These are phyloP conservation scores for Trametes meyenii DNA, from an alignment of 768 basidiomycete species.

Conservation along the genomic window DNA sequence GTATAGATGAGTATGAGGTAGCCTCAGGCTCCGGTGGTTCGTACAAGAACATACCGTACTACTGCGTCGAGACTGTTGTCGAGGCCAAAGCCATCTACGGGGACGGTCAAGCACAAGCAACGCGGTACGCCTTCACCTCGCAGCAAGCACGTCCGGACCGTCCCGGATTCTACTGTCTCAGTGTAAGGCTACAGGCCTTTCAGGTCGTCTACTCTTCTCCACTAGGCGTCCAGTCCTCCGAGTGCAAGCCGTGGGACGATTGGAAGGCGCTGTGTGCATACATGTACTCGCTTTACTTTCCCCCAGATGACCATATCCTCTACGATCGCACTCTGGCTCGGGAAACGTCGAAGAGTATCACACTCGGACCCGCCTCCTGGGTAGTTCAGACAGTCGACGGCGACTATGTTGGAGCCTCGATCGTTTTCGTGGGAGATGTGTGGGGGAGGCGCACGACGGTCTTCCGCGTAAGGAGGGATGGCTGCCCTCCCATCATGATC, in stretches of 20 bases:
- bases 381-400: not conserved
- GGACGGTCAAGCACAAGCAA: not conserved
- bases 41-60: not conserved
- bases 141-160: conserved; percentile 12
- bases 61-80: not conserved
- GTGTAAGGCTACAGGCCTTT: not conserved
- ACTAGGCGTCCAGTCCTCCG: not conserved
- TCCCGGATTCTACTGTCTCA: conserved; percentile 3
- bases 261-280: not conserved
- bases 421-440: not conserved
- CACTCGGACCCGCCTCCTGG: not conserved
- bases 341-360: not conserved
- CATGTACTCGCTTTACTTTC: conserved; percentile 9
- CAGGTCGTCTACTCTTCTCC: conserved; percentile 12
- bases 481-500: not conserved
- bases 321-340: conserved; percentile 1
- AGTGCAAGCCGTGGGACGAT: not conserved
- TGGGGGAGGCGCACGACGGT: conserved; percentile 9
- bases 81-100: not conserved
- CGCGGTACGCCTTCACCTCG: not conserved
- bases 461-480: not conserved
- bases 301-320: conserved; percentile 6
- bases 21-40: not conserved
- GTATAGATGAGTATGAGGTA: not conserved
- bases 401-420: not conserved